A percentile compares a stretch with the other conserved stretches of the same genome.
These are phyloP conservation scores for Colletotrichum brevisporum DNA, from an alignment of 2,329 filamentous ascomycete genomes.

Conservation along the genomic window DNA sequence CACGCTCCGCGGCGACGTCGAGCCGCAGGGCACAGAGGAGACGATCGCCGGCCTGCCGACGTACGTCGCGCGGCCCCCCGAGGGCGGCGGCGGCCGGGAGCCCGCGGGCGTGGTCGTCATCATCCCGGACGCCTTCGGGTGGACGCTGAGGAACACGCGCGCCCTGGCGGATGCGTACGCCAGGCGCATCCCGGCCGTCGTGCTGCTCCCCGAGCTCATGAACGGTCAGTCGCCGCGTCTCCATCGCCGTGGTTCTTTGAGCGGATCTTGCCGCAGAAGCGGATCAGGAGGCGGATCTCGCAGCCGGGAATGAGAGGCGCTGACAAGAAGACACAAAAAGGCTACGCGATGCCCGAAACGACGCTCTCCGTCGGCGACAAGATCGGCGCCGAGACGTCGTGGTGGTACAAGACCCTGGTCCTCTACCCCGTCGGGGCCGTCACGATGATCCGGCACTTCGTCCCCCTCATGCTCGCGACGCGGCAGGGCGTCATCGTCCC, in stretches of 20 bases:
- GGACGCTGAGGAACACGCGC: conserved; percentile 66
- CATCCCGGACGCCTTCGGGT: conserved; percentile 69
- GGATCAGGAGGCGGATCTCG: too few relatives aligned
- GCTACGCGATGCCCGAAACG: conserved; percentile 49
- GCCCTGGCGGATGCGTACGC: conserved; percentile 69
- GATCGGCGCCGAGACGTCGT: conserved; percentile 37
- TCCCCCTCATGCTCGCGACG: conserved; percentile 52
- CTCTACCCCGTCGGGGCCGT: conserved; percentile 48
- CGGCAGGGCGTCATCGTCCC: conserved; percentile 50
- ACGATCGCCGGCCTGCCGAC: conserved; percentile 44
- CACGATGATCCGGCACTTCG: conserved; percentile 36
- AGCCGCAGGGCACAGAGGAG: conserved; percentile 43
- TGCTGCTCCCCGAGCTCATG: conserved; percentile 72
- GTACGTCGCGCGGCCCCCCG: conserved; percentile 44
- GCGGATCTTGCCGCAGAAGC: too few relatives aligned
- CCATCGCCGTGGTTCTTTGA: neutral
- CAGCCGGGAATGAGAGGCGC: too few relatives aligned
- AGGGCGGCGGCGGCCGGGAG: conserved; percentile 32
- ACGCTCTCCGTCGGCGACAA: conserved; percentile 48
- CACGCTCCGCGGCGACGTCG: conserved; percentile 41
- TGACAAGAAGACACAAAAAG: conserved; percentile 38
- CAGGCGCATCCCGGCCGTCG: conserved; percentile 62
- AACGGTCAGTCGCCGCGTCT: conserved; percentile 45
- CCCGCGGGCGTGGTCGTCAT: conserved; percentile 66
- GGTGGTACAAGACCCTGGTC: conserved; percentile 38